Evolutionary conservation across 805 yeast genomes (phyloP).

Genomic region (Teunomyces gatunensis): DNA sequence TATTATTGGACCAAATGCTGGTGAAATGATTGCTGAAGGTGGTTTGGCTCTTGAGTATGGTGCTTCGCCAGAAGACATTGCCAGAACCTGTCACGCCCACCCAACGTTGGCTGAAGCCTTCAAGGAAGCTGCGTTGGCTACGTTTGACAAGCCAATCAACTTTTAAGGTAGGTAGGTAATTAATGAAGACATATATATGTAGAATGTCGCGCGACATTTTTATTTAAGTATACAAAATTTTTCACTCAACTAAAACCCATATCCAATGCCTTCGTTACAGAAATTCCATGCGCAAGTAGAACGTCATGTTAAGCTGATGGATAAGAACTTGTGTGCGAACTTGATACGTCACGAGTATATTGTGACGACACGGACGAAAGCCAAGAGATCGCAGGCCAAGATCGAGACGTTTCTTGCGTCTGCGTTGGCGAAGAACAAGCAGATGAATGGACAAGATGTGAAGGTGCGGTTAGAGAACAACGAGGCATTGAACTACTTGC

Average conservation of each 20-base stretch:
- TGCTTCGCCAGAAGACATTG: slow-evolving; percentile 96
- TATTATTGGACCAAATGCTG: slow-evolving; percentile 97
- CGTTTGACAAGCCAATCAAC: slow-evolving; percentile 90
- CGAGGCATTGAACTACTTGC: slow-evolving; percentile 21
- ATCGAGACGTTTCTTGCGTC: slow-evolving; percentile 37
- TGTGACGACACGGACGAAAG: slow-evolving; percentile 43
- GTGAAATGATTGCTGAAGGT: slow-evolving; percentile 99
- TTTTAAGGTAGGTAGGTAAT: slow-evolving; percentile 38
- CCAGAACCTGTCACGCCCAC: slow-evolving; percentile 98
- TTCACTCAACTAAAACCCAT: not conserved
- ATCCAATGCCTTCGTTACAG: slow-evolving; percentile 39
- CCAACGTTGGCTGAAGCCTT: slow-evolving; percentile 97
- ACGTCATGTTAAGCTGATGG: slow-evolving; percentile 43
- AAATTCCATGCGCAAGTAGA: slow-evolving; percentile 42
- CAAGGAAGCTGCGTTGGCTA: slow-evolving; percentile 95
- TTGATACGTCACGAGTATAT: slow-evolving; percentile 43
- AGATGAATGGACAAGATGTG: slow-evolving; percentile 13
- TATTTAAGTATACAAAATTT: not conserved
- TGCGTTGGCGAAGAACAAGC: slow-evolving; percentile 27
- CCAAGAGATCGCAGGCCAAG: slow-evolving; percentile 42
- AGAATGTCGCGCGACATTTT: slow-evolving; percentile 2
- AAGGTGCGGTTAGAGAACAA: slow-evolving; percentile 10
- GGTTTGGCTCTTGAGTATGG: slow-evolving; percentile 98
- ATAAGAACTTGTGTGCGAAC: slow-evolving; percentile 43
- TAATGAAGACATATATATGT: too few relatives aligned